These are phyloP conservation scores for Pholiota adiposa DNA, from an alignment of 1,284 basidiomycete genomes.

Conservation along the genomic window DNA sequence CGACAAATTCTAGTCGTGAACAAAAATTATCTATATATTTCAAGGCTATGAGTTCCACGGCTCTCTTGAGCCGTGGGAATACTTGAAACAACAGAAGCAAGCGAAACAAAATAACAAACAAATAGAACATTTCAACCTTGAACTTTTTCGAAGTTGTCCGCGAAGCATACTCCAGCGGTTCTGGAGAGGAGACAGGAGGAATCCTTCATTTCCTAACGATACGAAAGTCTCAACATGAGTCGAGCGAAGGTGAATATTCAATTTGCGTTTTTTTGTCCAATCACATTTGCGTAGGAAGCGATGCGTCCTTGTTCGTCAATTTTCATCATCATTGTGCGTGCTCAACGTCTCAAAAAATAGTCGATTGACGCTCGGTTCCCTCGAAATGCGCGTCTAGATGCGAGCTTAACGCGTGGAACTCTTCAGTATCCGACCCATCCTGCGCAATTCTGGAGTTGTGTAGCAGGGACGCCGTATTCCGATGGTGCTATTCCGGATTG, in stretches of 20 bases:
- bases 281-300: neutral
- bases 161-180: neutral
- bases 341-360: neutral
- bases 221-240: neutral
- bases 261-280: neutral
- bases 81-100: neutral
- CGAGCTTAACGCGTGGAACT: neutral
- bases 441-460: neutral
- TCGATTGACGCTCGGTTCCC: neutral
- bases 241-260: neutral
- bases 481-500: constrained; percentile 3
- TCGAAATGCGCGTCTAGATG: neutral
- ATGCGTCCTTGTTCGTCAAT: neutral
- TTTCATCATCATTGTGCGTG: neutral
- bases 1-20: too few relatives aligned
- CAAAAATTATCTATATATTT: too few relatives aligned
- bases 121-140: neutral
- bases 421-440: too few relatives aligned
- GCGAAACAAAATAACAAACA: neutral
- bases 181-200: neutral
- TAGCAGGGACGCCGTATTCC: neutral
- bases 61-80: neutral
- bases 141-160: neutral
- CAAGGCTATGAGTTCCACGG: too few relatives aligned
- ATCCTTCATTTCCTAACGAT: neutral